Percentiles rank a stretch among this genome's conserved stretches.
Conservation (phyloP, 2,329 filamentous ascomycete species). For the Davidsoniella neocaledoniae region DNA sequence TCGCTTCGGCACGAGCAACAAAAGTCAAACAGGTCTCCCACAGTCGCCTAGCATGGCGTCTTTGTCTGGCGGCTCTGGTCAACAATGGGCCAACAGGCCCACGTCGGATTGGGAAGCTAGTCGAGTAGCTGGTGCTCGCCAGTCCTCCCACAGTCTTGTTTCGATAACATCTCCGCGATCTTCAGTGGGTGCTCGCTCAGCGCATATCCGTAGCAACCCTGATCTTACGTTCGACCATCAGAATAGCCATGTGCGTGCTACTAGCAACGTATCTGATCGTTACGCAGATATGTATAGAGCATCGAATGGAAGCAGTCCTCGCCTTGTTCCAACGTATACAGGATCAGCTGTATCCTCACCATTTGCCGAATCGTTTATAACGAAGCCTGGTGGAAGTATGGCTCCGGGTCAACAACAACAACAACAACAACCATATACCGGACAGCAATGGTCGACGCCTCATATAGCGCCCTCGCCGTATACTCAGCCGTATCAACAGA, state of each 20-base stretch:
- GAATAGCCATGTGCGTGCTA: neutral
- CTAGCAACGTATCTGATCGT: constrained; percentile 4
- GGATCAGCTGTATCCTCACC: neutral
- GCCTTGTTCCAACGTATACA: neutral
- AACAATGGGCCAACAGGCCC: neutral
- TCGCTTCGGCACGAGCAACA: neutral
- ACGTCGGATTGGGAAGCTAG: neutral
- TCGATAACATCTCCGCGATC: constrained; percentile 2
- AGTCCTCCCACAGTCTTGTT: constrained; percentile 6
- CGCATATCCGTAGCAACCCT: neutral
- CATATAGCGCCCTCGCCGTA: too few relatives aligned
- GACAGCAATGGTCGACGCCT: too few relatives aligned
- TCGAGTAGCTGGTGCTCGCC: neutral
- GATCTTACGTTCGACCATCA: neutral
- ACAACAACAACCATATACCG: neutral
- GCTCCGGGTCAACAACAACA: too few relatives aligned
- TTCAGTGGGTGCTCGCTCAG: constrained; percentile 2
- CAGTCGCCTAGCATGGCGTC: neutral
- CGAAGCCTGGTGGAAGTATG: neutral
- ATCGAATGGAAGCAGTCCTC: neutral
- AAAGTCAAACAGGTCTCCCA: constrained; percentile 1
- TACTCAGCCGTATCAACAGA: too few relatives aligned
- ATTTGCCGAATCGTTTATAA: neutral
- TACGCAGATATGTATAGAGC: neutral
- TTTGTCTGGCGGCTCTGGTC: too few relatives aligned